These are phyloP conservation scores for Jacaranda copaia DNA, from an alignment of 257 asterid species.

Conservation along the genomic window DNA sequence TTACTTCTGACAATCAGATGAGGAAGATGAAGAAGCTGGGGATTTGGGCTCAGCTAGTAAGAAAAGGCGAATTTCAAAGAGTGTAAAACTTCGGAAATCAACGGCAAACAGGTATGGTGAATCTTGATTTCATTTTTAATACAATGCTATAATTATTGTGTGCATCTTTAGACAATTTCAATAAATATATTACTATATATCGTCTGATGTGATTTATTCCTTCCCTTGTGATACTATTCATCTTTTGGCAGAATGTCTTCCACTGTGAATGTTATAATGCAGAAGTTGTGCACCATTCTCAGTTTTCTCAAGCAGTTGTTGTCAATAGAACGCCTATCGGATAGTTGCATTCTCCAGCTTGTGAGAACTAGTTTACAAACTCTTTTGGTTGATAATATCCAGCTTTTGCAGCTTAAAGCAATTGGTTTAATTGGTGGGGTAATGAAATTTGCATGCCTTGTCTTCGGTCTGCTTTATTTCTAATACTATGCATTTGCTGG, in stretches of 20 bases:
- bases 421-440: slow-evolving; percentile 95
- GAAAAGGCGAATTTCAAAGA: slow-evolving; percentile 78
- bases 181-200: neutral
- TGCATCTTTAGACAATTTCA: neutral
- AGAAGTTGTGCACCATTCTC: slow-evolving; percentile 93
- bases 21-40: slow-evolving; percentile 75
- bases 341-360: slow-evolving; percentile 94
- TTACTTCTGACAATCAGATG: slow-evolving; percentile 54
- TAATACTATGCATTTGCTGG: slow-evolving; percentile 29
- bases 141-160: slow-evolving; percentile 11
- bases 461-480: slow-evolving; percentile 39
- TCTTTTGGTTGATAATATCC: slow-evolving; percentile 87
- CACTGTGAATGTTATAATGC: slow-evolving; percentile 75
- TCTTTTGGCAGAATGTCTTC: slow-evolving; percentile 65
- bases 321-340: slow-evolving; percentile 88
- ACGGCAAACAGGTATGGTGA: slow-evolving; percentile 62
- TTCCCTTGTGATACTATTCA: slow-evolving; percentile 30
- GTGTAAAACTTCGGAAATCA: slow-evolving; percentile 67
- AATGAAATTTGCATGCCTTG: slow-evolving; percentile 46
- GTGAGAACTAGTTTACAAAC: slow-evolving; percentile 91
- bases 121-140: slow-evolving; percentile 12
- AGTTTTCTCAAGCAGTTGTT: slow-evolving; percentile 83
- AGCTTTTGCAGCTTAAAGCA: slow-evolving; percentile 94
- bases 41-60: slow-evolving; percentile 85
- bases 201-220: slow-evolving; percentile 24